phyloP scores from a whole-genome alignment of 345 rosid species.

The Citrus australasica region DNA sequence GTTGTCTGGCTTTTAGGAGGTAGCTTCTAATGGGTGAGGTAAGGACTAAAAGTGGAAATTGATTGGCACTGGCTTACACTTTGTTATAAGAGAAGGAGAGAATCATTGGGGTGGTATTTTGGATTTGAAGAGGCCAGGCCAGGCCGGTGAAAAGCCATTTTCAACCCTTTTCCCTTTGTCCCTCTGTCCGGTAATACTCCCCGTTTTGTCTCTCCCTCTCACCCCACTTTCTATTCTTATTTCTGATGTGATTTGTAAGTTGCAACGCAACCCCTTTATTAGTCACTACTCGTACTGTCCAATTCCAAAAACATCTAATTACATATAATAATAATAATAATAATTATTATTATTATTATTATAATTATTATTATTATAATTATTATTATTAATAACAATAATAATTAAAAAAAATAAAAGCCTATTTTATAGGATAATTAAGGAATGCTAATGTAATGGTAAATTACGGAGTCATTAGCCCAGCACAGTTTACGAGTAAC shows the following conservation, averaged over 20 bases:
- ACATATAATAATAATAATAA: background rate
- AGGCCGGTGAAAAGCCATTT: slow-evolving; percentile 44
- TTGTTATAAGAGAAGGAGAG: background rate
- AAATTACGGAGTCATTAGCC: too few relatives aligned
- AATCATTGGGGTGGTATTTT: slow-evolving; percentile 2
- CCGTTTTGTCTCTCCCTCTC: slow-evolving; percentile 32
- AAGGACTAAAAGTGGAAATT: slow-evolving; percentile 14
- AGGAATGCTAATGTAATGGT: background rate
- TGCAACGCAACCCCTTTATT: background rate
- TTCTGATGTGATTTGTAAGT: too few relatives aligned
- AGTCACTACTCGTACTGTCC: too few relatives aligned
- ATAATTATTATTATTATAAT: background rate
- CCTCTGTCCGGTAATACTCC: slow-evolving; percentile 20
- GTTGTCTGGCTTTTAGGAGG: slow-evolving; percentile 18
- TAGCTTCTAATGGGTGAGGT: background rate
- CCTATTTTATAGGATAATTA: background rate
- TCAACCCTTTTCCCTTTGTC: slow-evolving; percentile 27
- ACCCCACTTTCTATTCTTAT: background rate
- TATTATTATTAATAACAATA: too few relatives aligned
- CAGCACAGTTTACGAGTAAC: too few relatives aligned
- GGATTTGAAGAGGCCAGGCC: background rate
- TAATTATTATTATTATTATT: too few relatives aligned
- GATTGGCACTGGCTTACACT: background rate
- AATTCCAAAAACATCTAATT: too few relatives aligned
- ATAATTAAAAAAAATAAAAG: background rate